Evolutionary conservation across 768 basidiomycete species (phyloP).

Genomic region (Wakefieldia striispora): DNA sequence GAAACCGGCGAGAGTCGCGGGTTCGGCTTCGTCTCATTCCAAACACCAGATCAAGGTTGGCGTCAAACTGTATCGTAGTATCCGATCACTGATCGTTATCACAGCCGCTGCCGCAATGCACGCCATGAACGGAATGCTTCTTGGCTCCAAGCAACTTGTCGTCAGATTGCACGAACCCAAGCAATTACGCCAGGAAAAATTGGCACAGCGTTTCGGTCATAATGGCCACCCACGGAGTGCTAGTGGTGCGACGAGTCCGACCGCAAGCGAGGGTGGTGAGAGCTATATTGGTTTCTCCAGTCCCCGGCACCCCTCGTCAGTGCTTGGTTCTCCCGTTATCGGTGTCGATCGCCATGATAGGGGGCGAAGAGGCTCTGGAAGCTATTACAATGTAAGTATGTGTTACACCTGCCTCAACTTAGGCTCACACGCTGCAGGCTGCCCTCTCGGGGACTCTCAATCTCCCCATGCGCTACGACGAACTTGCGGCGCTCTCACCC

Average conservation of each 20-base stretch:
- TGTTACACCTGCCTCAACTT: neutral
- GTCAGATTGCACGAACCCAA: conserved; percentile 91
- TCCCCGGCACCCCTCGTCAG: conserved; percentile 53
- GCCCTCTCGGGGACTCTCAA: conserved; percentile 78
- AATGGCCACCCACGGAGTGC: conserved; percentile 79
- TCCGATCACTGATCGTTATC: conserved; percentile 5
- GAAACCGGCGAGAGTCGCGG: conserved; percentile 79
- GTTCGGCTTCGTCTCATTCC: conserved; percentile 90
- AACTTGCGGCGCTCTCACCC: conserved; percentile 76
- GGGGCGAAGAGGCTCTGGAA: conserved; percentile 76
- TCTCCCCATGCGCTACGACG: conserved; percentile 85
- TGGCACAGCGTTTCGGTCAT: conserved; percentile 77
- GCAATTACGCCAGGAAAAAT: conserved; percentile 85
- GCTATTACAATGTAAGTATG: conserved; percentile 73
- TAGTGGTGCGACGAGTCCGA: conserved; percentile 84
- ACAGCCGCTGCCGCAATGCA: conserved; percentile 72
- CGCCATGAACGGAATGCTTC: conserved; percentile 71
- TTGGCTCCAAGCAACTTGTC: conserved; percentile 77
- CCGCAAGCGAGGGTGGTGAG: conserved; percentile 79
- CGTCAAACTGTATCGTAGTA: neutral
- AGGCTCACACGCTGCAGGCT: conserved; percentile 46
- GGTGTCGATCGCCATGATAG: conserved; percentile 58
- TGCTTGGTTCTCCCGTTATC: conserved; percentile 56
- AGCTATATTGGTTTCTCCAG: conserved; percentile 73
- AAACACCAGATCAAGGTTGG: conserved; percentile 78